Conservation (phyloP, 257 asterid genomes). For the Thymus mandschuricus region DNA sequence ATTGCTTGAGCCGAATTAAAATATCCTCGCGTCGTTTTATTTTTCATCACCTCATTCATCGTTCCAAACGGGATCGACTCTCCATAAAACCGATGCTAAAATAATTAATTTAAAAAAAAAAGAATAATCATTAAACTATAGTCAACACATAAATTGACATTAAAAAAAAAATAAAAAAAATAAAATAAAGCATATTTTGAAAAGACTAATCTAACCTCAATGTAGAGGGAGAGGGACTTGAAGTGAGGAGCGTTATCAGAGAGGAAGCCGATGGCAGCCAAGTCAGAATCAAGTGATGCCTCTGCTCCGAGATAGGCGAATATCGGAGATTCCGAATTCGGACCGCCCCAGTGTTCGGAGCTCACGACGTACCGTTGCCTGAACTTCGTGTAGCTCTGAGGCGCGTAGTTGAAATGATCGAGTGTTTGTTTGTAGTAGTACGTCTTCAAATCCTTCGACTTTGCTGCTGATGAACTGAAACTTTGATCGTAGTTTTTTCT, state of each 20-base stretch:
- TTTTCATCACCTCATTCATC: slow-evolving; percentile 46
- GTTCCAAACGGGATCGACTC: slow-evolving; percentile 62
- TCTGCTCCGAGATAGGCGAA: slow-evolving; percentile 78
- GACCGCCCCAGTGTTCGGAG: slow-evolving; percentile 62
- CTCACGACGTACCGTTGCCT: slow-evolving; percentile 53
- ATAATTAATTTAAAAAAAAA: no score
- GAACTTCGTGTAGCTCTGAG: slow-evolving; percentile 61
- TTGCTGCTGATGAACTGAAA: not conserved
- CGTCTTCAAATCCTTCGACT: slow-evolving; percentile 35
- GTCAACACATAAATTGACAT: no score
- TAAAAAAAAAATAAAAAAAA: no score
- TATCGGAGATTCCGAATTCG: slow-evolving; percentile 50
- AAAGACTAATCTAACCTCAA: slow-evolving; percentile 43
- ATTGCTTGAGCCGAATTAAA: slow-evolving; percentile 82
- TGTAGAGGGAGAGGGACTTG: slow-evolving; percentile 64
- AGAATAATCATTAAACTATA: no score
- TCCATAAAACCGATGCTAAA: slow-evolving; percentile 79
- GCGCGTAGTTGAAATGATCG: slow-evolving; percentile 79
- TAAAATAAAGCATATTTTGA: no score
- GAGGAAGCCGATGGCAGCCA: slow-evolving; percentile 43
- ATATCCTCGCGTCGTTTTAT: slow-evolving; percentile 58
- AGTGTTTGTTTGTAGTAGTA: slow-evolving; percentile 65
- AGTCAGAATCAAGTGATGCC: slow-evolving; percentile 46
- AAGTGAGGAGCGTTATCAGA: slow-evolving; percentile 61
- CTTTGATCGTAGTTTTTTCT: not conserved